Evolutionary conservation across 1,284 basidiomycete species (phyloP).

Genomic region (Schizopora paradoxa): DNA sequence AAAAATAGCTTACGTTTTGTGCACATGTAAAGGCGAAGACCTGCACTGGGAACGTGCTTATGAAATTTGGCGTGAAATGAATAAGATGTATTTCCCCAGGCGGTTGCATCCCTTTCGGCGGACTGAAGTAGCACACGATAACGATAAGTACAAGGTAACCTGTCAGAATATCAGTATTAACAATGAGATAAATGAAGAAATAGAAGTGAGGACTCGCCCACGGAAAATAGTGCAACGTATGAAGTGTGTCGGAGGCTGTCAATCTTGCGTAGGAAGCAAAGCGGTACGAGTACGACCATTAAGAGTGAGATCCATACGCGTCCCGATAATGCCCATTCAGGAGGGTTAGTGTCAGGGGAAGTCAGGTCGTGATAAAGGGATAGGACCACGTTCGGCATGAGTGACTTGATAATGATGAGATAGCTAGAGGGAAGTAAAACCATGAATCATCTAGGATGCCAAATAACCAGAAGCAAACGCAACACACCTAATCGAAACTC

Average conservation of each 20-base stretch:
- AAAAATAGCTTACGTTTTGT: constrained; percentile 66
- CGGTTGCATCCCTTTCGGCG: constrained; percentile 51
- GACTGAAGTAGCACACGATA: constrained; percentile 67
- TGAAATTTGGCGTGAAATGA: constrained; percentile 71
- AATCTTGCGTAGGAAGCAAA: constrained; percentile 82
- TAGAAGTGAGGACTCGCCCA: constrained; percentile 46
- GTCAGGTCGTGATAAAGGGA: constrained; percentile 77
- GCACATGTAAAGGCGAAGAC: constrained; percentile 92
- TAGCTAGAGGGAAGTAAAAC: constrained; percentile 49
- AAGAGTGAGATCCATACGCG: constrained; percentile 80
- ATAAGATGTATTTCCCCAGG: constrained; percentile 66
- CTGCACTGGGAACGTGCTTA: constrained; percentile 90
- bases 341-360: constrained; percentile 58
- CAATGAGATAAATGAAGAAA: neutral
- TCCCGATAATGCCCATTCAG: constrained; percentile 71
- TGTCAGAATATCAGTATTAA: constrained; percentile 26
- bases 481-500: constrained; percentile 85
- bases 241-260: constrained; percentile 81
- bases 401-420: constrained; percentile 89
- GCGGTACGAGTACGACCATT: constrained; percentile 80
- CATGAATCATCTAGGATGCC: constrained; percentile 9
- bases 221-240: constrained; percentile 83
- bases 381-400: constrained; percentile 91
- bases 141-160: constrained; percentile 75
- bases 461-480: constrained; percentile 1